Percentiles rank a stretch among this genome's conserved stretches.
Conservation (phyloP, 2,329 filamentous ascomycete genomes). For the Escovopsis sp. region DNA sequence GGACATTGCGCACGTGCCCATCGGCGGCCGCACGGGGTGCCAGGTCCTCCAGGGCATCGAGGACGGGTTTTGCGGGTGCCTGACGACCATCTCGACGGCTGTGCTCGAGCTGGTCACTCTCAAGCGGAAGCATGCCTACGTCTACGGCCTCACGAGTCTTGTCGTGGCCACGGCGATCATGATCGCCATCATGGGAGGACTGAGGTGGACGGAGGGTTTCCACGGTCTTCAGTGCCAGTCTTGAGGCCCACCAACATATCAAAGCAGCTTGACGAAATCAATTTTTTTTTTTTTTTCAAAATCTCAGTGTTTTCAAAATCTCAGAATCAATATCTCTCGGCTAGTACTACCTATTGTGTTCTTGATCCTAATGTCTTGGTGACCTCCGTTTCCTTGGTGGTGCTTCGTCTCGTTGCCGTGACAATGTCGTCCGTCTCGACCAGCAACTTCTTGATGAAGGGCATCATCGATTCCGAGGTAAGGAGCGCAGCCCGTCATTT, state of each 20-base stretch:
- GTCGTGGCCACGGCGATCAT: constrained; percentile 40
- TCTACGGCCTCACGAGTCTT: constrained; percentile 52
- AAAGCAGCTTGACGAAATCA: neutral
- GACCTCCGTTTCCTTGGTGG: no score
- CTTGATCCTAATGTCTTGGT: neutral
- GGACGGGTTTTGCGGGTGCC: constrained; percentile 53
- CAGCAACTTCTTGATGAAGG: no score
- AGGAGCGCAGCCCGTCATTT: no score
- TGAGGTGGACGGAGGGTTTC: constrained; percentile 55
- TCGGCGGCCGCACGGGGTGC: constrained; percentile 45
- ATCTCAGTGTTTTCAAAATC: neutral
- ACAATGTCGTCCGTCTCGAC: no score
- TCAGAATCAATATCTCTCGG: no score
- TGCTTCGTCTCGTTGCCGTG: no score
- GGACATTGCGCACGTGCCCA: constrained; percentile 57
- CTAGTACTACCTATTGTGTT: no score
- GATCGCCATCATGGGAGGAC: constrained; percentile 59
- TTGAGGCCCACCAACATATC: neutral
- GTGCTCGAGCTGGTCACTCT: constrained; percentile 44
- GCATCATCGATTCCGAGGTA: no score
- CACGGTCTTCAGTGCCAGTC: constrained; percentile 21
- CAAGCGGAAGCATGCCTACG: constrained; percentile 42
- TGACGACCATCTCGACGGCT: constrained; percentile 56
- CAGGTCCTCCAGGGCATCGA: constrained; percentile 52
- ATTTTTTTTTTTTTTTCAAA: constrained; percentile 5